A percentile compares a stretch with the other conserved stretches of the same genome.
phyloP scores from a whole-genome alignment of 2,329 filamentous ascomycete species.

The Ascosphaera pollenicola region DNA sequence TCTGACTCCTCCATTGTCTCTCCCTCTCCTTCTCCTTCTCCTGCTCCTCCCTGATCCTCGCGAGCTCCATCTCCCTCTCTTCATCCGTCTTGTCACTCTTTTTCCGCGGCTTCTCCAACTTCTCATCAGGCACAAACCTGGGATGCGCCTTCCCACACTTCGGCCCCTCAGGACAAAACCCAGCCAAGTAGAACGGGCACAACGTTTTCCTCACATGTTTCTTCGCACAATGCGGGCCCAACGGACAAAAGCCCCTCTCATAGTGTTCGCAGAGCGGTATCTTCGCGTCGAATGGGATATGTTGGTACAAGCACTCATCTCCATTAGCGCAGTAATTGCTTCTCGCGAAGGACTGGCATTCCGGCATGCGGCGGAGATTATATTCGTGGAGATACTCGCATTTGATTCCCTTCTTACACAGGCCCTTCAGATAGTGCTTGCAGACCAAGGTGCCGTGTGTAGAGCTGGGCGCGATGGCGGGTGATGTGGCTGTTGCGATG shows the following conservation, averaged over 20 bases:
- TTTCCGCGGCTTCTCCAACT: constrained; percentile 37
- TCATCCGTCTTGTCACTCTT: constrained; percentile 50
- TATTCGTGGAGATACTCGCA: constrained; percentile 99
- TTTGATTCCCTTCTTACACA: constrained; percentile 91
- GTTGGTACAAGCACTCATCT: constrained; percentile 85
- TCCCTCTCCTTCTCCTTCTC: constrained; percentile 31
- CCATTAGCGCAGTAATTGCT: constrained; percentile 93
- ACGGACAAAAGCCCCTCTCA: constrained; percentile 80
- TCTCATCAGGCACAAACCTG: constrained; percentile 38
- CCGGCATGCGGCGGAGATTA: constrained; percentile 93
- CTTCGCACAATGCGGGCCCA: constrained; percentile 71
- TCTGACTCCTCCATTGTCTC: constrained; percentile 29
- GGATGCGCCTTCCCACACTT: constrained; percentile 64
- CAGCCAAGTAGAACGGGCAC: constrained; percentile 71
- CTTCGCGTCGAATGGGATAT: constrained; percentile 64
- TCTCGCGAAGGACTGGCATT: constrained; percentile 88
- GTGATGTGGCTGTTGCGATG: constrained; percentile 21
- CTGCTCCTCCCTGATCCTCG: constrained; percentile 36
- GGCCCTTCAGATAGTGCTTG: constrained; percentile 93
- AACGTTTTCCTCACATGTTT: constrained; percentile 66
- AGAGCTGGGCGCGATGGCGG: constrained; percentile 19
- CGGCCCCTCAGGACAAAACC: constrained; percentile 74
- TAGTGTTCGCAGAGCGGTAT: constrained; percentile 73
- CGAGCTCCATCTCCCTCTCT: constrained; percentile 37
- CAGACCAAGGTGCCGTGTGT: constrained; percentile 49